A percentile compares a stretch with the other conserved stretches of the same genome.
phyloP scores from a whole-genome alignment of 768 basidiomycete species.

The Termitomyces bulborhizus region DNA sequence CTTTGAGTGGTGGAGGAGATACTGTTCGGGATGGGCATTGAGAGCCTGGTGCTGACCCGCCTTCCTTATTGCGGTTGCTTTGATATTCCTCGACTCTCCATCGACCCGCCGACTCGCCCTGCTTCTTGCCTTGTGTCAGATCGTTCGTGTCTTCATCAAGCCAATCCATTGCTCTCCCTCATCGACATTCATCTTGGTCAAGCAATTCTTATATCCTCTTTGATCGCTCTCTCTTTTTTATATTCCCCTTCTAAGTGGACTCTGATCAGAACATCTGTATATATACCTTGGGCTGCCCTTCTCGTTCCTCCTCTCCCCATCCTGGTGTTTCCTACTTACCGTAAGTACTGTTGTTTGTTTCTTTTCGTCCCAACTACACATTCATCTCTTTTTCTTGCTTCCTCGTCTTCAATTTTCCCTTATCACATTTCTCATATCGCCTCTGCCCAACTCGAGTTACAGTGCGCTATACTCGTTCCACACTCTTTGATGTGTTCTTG shows the following conservation, averaged over 20 bases:
- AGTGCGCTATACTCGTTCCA: constrained; percentile 14
- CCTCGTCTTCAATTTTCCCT: neutral
- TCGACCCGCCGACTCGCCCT: neutral
- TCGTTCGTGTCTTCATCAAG: neutral
- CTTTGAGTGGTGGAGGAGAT: constrained; percentile 49
- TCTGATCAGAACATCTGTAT: constrained; percentile 8
- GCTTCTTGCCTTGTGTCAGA: neutral
- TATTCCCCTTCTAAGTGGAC: constrained; percentile 11
- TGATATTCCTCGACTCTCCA: neutral
- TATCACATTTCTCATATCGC: neutral
- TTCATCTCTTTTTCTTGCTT: neutral
- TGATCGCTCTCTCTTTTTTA: constrained; percentile 9
- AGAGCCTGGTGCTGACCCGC: constrained; percentile 4
- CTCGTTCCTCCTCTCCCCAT: neutral
- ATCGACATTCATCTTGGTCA: constrained; percentile 7
- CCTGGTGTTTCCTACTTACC: constrained; percentile 13
- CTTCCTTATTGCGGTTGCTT: neutral
- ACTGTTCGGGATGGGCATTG: constrained; percentile 39
- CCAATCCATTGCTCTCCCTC: neutral
- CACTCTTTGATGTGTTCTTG: constrained; percentile 9
- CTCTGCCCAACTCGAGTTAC: constrained; percentile 14
- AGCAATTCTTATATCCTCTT: constrained; percentile 4
- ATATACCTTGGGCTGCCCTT: constrained; percentile 11
- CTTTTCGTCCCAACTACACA: neutral
- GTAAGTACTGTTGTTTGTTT: neutral